Evolutionary conservation across 768 basidiomycete genomes (phyloP), one percentile per base, ranked within the genome.

Genomic region (Boletus huronensis): DNA sequence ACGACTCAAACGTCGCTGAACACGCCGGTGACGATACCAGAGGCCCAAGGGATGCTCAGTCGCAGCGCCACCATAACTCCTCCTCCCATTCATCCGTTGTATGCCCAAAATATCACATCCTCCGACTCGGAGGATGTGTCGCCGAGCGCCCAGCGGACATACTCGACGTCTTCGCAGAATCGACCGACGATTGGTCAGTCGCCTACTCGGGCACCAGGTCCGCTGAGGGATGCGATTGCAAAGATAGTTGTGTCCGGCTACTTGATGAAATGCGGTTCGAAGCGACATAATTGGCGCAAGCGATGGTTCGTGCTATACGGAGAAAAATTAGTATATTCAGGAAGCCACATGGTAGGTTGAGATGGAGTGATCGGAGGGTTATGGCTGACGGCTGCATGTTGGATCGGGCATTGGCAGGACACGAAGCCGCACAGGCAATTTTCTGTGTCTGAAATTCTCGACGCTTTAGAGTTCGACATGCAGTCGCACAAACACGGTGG

Each of bases 261-360:
- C 70, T 77, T 99, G 57, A 93, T 95, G 90, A 98, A 98, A 67
- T 94, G 93, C 70, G 94, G 93, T 26, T 87, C 87, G 41, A 93
- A 95, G 61, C 82, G 96, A 65, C 87, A 90, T 63, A 91, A 84
- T 60, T 99, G 97, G 97, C 81, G 93, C 53, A 98, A 99, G 72
- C 76, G 97, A 28, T 98, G 95, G 96, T 98, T 99, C 64, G 85
- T 91, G 35, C 76, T 99, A n/a, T 93, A 87, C 36, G 85, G 85
- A 36, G 91, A 93, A 64, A 89, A 85, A 66, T 74, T 99, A 50
- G 74, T 92, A 34, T 99, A 99, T 74, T 87, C 85, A 10, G 84
- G 85, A 46, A 94, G 88, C 68, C 97, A 99, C 75, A 98, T 98
- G 94, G 95, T 96, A 65, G 58, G 86, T 78, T 14, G 17, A 35